phyloP scores from a whole-genome alignment of 805 yeast species.

The Yamadazyma philogaea region DNA sequence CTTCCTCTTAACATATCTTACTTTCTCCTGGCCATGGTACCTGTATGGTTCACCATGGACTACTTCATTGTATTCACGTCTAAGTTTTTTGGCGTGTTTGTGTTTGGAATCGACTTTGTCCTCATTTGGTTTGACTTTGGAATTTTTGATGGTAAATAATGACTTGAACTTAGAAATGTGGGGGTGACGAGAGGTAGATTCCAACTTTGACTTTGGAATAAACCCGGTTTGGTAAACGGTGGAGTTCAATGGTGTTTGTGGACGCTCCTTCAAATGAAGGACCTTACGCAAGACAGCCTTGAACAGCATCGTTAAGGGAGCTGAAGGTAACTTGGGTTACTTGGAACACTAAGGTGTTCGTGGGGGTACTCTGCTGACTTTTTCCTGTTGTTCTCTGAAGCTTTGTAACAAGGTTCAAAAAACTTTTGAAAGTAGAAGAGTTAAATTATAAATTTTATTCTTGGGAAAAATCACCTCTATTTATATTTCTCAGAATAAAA shows the following conservation, averaged over 20 bases:
- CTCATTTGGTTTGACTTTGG: not conserved
- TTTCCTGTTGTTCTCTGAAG: not conserved
- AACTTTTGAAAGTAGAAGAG: not conserved
- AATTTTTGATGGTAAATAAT: not conserved
- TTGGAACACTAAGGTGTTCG: too few species aligned
- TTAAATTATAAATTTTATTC: too few species aligned
- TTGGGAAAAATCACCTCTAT: too few species aligned
- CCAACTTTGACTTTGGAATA: not conserved
- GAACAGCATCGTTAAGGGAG: not conserved
- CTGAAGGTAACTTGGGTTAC: not conserved
- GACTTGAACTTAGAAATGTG: not conserved
- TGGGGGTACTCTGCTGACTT: not conserved
- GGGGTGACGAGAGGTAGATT: not conserved
- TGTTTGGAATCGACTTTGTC: not conserved
- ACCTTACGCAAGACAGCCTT: not conserved
- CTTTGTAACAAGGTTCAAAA: not conserved
- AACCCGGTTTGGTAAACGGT: not conserved
- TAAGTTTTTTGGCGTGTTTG: not conserved
- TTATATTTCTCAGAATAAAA: too few species aligned
- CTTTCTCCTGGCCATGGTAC: not conserved
- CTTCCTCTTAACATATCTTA: not conserved
- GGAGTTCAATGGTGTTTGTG: not conserved
- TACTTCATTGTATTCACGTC: not conserved
- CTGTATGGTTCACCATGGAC: not conserved
- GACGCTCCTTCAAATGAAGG: not conserved